Conservation (phyloP, 75 land plant genomes). For the Picea glauca region DNA sequence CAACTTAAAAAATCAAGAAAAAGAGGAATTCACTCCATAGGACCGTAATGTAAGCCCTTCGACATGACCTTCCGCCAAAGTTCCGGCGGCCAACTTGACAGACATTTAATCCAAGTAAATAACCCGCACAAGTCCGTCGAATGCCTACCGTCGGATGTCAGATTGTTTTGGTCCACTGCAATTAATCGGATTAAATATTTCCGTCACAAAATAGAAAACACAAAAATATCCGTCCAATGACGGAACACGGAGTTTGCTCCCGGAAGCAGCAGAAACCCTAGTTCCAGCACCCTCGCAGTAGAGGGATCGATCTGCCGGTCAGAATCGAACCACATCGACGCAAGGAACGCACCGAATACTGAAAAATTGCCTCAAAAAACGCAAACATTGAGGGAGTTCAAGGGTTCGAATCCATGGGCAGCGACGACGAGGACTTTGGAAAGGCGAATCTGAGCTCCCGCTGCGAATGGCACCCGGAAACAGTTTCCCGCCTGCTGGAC, state of each 20-base stretch:
- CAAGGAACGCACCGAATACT: too few relatives aligned
- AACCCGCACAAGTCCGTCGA: background rate
- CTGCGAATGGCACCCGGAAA: constrained; percentile 20
- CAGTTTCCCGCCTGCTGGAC: constrained; percentile 19
- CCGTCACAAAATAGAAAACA: constrained; percentile 6
- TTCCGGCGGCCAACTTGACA: too few relatives aligned
- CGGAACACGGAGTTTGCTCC: background rate
- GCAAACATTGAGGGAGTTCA: too few relatives aligned
- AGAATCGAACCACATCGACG: too few relatives aligned
- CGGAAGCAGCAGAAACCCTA: background rate
- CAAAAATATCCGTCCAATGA: constrained; percentile 12
- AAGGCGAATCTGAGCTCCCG: background rate
- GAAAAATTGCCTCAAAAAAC: too few relatives aligned
- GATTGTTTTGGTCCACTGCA: background rate
- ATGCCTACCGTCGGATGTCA: constrained; percentile 8
- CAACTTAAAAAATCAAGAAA: too few relatives aligned
- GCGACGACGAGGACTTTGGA: constrained; percentile 9
- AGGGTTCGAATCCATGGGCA: background rate
- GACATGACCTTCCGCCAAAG: too few relatives aligned
- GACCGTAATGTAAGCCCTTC: too few relatives aligned
- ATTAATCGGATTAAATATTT: constrained; percentile 8
- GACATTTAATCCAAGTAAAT: background rate
- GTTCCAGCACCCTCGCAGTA: too few relatives aligned
- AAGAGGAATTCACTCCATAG: too few relatives aligned
- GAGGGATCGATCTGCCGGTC: too few relatives aligned